Base-by-base conservation (phyloP, 164 flowering plant genomes). In the Taxillus chinensis region DNA sequence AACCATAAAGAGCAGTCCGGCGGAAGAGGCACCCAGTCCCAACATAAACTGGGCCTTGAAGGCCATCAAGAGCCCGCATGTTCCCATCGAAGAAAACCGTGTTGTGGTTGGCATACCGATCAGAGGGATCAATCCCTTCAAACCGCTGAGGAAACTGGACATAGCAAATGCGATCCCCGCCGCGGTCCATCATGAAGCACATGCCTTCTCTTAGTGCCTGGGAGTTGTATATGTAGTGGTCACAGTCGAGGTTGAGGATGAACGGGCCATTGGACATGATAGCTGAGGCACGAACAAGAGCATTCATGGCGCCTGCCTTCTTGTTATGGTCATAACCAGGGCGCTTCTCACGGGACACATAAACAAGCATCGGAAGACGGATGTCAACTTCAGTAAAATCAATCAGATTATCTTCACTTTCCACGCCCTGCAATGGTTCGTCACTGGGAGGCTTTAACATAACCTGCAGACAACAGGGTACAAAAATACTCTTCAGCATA, bases 21-120 rank as follows among this genome's bases (percentile, higher is more conserved):
- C 95, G 78, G 58, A 91, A 91, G 41, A 91, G 86, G 64, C 98
- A 91, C n/a, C 98, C 98, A 9, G 98, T 91, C 10, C 98, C 98
- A 5, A 91, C 98, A 75, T 91, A 91, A 11, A 88, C 82, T 0
- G 97, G 97, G 8, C 97, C 97, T 57, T 90, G 97, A 51, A 91
- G 74, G 7, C 98, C 98, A 71, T 91, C 98, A 45, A 91, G 90
- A 11, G 93, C 96, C 0, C 96, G 77, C 95, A 90, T 85, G 62
- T 88, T 87, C 59, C 79, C 85, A 72, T 90, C 97, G 59, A 90
- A 90, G 80, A 90, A 90, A 17, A 90, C 97, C 0, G 91, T 85
- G 65, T 90, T 90, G 75, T 81, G 84, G 65, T 90, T 90, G 59
- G 97, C 97, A 60, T 90, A 90, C 1, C 97, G 90, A 64, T 90